These are phyloP conservation scores for Fraxinus baroniana DNA, from an alignment of 305 asterid species.

Conservation along the genomic window DNA sequence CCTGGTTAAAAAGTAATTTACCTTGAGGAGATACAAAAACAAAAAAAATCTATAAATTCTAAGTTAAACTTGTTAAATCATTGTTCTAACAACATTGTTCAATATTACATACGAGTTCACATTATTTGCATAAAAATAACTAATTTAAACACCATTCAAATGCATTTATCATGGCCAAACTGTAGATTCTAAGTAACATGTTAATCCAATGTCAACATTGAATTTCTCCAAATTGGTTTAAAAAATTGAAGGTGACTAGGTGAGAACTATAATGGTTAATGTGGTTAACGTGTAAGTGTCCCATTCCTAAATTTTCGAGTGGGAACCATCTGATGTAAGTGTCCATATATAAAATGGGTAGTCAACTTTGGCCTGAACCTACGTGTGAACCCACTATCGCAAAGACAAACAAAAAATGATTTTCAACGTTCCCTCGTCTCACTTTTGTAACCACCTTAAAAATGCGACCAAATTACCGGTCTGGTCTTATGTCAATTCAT, in stretches of 20 bases:
- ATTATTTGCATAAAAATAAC: background rate
- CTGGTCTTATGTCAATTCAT: no score
- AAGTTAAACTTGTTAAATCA: background rate
- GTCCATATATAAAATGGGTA: no score
- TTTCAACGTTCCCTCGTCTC: no score
- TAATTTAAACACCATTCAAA: background rate
- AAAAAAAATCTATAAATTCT: constrained; percentile 15
- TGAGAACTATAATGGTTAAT: background rate
- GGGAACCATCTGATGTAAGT: no score
- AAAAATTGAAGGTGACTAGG: background rate
- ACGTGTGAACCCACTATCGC: no score
- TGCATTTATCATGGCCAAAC: background rate
- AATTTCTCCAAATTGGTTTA: background rate
- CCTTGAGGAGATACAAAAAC: background rate
- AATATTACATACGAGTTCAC: background rate
- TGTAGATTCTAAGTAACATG: background rate
- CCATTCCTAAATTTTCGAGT: no score
- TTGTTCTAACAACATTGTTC: background rate
- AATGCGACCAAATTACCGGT: no score
- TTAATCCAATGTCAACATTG: background rate
- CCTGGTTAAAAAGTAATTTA: background rate
- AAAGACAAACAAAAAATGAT: no score
- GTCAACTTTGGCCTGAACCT: no score
- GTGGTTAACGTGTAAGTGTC: no score
- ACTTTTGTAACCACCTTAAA: no score